A percentile compares a stretch with the other conserved stretches of the same genome.
These are phyloP conservation scores for Phaeotremella fagi DNA, from an alignment of 768 basidiomycete genomes.

Conservation along the genomic window DNA sequence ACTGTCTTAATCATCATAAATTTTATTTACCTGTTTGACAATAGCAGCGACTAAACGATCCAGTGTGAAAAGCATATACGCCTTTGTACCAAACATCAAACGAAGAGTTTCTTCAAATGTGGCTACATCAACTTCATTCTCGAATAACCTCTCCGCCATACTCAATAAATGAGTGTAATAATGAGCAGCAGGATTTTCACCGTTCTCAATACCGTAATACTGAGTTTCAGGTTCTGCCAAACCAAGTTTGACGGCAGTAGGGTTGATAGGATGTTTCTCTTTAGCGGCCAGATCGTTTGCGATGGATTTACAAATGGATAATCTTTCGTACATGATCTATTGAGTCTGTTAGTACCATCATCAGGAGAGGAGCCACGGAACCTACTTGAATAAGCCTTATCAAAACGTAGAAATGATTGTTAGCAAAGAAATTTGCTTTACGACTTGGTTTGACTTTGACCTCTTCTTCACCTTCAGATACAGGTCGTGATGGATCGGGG, in stretches of 20 bases:
- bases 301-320: slow-evolving; percentile 77
- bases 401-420: slow-evolving; percentile 87
- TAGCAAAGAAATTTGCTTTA: slow-evolving; percentile 65
- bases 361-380: background rate
- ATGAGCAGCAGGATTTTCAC: slow-evolving; percentile 56
- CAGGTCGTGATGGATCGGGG: slow-evolving; percentile 17
- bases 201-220: slow-evolving; percentile 38
- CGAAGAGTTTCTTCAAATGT: slow-evolving; percentile 93
- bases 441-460: slow-evolving; percentile 17
- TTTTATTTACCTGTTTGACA: slow-evolving; percentile 75
- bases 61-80: slow-evolving; percentile 85
- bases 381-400: slow-evolving; percentile 83
- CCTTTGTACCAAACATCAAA: slow-evolving; percentile 62
- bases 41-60: slow-evolving; percentile 86
- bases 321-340: slow-evolving; percentile 82
- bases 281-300: slow-evolving; percentile 60
- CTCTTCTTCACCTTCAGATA: slow-evolving; percentile 17
- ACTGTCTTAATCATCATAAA: slow-evolving; percentile 53
- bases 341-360: slow-evolving; percentile 3
- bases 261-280: slow-evolving; percentile 55
- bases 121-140: slow-evolving; percentile 83
- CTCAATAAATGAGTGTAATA: slow-evolving; percentile 85
- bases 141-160: slow-evolving; percentile 88
- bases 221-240: slow-evolving; percentile 60
- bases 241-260: slow-evolving; percentile 75